phyloP scores from a whole-genome alignment of 192 early-diverging fungal genomes.

The Phycomyces blakesleeanus region DNA sequence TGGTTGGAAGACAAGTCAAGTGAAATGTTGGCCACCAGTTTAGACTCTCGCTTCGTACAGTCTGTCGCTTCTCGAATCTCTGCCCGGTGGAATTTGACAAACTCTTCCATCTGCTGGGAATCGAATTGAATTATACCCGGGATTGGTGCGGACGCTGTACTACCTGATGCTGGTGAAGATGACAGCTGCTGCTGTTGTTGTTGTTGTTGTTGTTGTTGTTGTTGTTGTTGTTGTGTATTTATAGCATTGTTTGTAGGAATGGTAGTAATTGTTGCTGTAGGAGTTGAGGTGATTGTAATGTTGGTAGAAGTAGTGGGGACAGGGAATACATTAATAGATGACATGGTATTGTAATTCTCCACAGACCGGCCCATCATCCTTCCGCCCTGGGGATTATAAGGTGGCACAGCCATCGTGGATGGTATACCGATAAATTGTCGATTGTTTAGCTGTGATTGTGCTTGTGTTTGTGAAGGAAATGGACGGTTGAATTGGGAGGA shows the following conservation, averaged over 20 bases:
- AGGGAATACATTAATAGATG: no score
- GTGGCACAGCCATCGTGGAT: no score
- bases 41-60: conserved; percentile 61
- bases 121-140: conserved; percentile 14
- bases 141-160: not conserved
- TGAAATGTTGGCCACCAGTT: conserved; percentile 57
- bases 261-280: not conserved
- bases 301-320: not conserved
- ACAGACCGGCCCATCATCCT: no score
- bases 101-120: conserved; percentile 50
- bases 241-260: not conserved
- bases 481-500: not conserved
- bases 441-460: no score
- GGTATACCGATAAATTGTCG: not conserved
- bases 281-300: not conserved
- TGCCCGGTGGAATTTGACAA: conserved; percentile 61
- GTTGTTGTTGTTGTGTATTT: not conserved
- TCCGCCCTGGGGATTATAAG: no score
- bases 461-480: no score
- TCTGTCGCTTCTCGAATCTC: conserved; percentile 63
- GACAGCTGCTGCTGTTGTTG: not conserved
- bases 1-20: conserved; percentile 45
- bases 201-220: not conserved
- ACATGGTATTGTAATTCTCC: no score
- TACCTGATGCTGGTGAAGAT: not conserved